phyloP scores from a whole-genome alignment of 2,329 filamentous ascomycete species.

The Ophiostoma ips region DNA sequence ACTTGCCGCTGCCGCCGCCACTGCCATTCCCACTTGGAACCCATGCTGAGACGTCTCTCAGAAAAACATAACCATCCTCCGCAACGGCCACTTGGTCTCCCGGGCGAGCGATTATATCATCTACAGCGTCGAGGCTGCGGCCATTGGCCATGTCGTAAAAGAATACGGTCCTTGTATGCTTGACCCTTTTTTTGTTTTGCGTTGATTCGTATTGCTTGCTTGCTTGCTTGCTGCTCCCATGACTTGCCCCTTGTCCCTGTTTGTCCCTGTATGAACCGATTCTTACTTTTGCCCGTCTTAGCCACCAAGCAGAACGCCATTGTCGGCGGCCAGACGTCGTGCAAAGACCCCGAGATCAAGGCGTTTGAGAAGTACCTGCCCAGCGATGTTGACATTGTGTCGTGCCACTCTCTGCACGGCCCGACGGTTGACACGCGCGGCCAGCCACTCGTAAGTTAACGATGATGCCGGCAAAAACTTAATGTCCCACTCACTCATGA shows the following conservation, averaged over 20 bases:
- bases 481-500: background rate
- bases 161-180: slow-evolving; percentile 82
- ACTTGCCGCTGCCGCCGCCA: too few relatives aligned
- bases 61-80: slow-evolving; percentile 76
- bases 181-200: slow-evolving; percentile 4
- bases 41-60: slow-evolving; percentile 40
- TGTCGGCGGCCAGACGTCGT: slow-evolving; percentile 94
- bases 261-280: background rate
- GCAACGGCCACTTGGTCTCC: slow-evolving; percentile 91
- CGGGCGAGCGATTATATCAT: slow-evolving; percentile 96
- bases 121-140: slow-evolving; percentile 92
- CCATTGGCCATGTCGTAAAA: slow-evolving; percentile 75
- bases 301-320: slow-evolving; percentile 92
- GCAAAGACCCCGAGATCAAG: slow-evolving; percentile 90
- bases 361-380: slow-evolving; percentile 87
- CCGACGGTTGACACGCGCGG: slow-evolving; percentile 77
- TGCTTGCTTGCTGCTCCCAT: background rate
- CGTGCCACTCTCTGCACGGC: slow-evolving; percentile 91
- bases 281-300: background rate
- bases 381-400: slow-evolving; percentile 79
- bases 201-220: slow-evolving; percentile 1
- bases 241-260: too few relatives aligned
- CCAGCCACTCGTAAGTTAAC: slow-evolving; percentile 36
- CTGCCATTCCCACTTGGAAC: slow-evolving; percentile 12
- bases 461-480: background rate